These are phyloP conservation scores for Metschnikowia vanudenii DNA, from an alignment of 805 yeast genomes.

Conservation along the genomic window DNA sequence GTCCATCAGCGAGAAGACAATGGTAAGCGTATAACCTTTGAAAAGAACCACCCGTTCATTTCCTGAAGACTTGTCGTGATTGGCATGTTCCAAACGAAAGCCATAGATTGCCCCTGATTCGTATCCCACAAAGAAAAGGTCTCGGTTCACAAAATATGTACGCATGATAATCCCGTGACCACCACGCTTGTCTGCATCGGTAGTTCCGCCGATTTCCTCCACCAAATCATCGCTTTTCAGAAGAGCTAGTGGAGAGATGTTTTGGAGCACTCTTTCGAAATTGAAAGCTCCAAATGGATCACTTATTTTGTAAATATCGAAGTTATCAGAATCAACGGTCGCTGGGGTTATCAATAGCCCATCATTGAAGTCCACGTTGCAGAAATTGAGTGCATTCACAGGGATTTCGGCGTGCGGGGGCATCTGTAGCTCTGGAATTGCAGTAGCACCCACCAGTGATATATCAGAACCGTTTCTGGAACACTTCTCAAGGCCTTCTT, in stretches of 20 bases:
- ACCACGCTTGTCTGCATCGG: constrained; percentile 14
- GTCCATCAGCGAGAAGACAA: constrained; percentile 24
- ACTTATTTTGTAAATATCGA: constrained; percentile 56
- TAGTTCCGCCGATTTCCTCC: constrained; percentile 10
- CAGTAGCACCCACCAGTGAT: background rate
- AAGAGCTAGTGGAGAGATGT: constrained; percentile 21
- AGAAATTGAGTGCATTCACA: constrained; percentile 71
- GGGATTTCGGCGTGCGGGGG: constrained; percentile 49
- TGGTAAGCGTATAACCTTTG: constrained; percentile 23
- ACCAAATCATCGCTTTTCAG: constrained; percentile 4
- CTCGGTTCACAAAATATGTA: constrained; percentile 36
- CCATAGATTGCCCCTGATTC: constrained; percentile 64
- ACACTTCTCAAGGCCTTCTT: background rate
- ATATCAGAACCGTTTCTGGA: constrained; percentile 8
- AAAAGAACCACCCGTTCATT: constrained; percentile 23
- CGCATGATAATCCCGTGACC: constrained; percentile 69
- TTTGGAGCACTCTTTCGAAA: constrained; percentile 33
- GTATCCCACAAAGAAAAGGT: constrained; percentile 53
- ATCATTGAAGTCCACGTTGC: constrained; percentile 45
- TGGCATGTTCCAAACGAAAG: constrained; percentile 20
- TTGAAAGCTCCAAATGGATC: constrained; percentile 17
- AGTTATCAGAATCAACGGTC: constrained; percentile 57
- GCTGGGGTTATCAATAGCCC: constrained; percentile 54
- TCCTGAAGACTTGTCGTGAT: background rate
- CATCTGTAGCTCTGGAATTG: constrained; percentile 1